phyloP scores from a whole-genome alignment of 306 rosid species.

The Quercus dentata region DNA sequence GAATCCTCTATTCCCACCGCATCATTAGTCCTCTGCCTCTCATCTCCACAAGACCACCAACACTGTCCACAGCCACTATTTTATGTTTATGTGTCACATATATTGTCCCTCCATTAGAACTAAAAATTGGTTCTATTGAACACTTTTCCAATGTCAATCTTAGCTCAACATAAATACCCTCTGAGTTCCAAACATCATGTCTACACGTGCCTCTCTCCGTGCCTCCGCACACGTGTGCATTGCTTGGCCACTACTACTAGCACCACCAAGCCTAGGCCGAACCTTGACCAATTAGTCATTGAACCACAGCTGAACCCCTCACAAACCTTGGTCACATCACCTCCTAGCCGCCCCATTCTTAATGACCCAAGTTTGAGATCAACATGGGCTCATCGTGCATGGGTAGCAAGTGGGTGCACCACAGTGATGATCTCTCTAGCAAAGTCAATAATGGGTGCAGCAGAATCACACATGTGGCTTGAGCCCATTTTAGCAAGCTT shows the following conservation, averaged over 20 bases:
- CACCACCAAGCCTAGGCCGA: slow-evolving; percentile 17
- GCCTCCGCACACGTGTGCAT: neutral
- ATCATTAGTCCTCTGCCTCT: neutral
- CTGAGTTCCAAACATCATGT: slow-evolving; percentile 25
- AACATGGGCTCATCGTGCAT: slow-evolving; percentile 80
- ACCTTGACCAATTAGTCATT: slow-evolving; percentile 20
- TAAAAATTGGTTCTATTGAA: slow-evolving; percentile 14
- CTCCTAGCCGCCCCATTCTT: slow-evolving; percentile 17
- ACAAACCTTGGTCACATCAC: neutral
- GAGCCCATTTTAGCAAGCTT: slow-evolving; percentile 45
- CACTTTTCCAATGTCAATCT: slow-evolving; percentile 50
- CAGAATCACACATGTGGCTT: slow-evolving; percentile 30
- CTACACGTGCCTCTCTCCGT: neutral
- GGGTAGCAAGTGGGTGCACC: slow-evolving; percentile 66
- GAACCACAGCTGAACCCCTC: slow-evolving; percentile 11
- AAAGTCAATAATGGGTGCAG: slow-evolving; percentile 41
- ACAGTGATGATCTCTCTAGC: slow-evolving; percentile 43
- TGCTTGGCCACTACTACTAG: slow-evolving; percentile 17
- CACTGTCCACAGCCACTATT: slow-evolving; percentile 30
- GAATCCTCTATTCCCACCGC: slow-evolving; percentile 42
- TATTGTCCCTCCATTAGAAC: neutral
- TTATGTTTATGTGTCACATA: neutral
- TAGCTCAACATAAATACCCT: slow-evolving; percentile 48
- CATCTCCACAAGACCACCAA: slow-evolving; percentile 22
- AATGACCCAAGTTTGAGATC: slow-evolving; percentile 59